Conservation (phyloP, 352 stramenopile species). For the Phytophthora uliginosa region DNA sequence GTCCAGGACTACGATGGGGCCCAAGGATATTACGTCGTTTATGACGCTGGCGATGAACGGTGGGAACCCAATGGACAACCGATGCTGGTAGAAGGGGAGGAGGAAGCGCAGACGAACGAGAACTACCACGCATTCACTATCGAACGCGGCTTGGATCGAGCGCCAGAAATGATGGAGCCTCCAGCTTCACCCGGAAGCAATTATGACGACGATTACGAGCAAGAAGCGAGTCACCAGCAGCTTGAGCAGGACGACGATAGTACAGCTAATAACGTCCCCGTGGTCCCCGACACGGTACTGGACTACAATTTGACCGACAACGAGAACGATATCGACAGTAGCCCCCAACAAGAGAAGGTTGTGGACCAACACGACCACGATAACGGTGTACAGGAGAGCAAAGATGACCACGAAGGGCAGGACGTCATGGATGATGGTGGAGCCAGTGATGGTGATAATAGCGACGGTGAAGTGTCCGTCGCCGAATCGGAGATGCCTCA, state of each 20-base stretch:
- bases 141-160: neutral
- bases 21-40: slow-evolving; percentile 75
- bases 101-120: slow-evolving; percentile 16
- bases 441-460: slow-evolving; percentile 6
- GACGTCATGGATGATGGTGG: slow-evolving; percentile 3
- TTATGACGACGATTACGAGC: slow-evolving; percentile 42
- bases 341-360: slow-evolving; percentile 12
- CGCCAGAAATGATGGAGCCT: slow-evolving; percentile 54
- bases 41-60: slow-evolving; percentile 86
- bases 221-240: slow-evolving; percentile 19
- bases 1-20: slow-evolving; percentile 50
- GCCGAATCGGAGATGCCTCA: slow-evolving; percentile 56
- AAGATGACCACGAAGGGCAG: slow-evolving; percentile 10
- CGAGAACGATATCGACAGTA: slow-evolving; percentile 6
- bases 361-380: neutral
- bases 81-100: slow-evolving; percentile 53
- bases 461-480: slow-evolving; percentile 55
- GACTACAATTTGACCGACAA: neutral
- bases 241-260: neutral
- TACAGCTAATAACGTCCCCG: slow-evolving; percentile 8
- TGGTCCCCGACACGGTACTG: neutral
- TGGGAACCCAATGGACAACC: slow-evolving; percentile 60
- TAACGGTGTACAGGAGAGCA: slow-evolving; percentile 2
- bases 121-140: slow-evolving; percentile 18
- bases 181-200: slow-evolving; percentile 45